These are phyloP conservation scores for Stropharia rugosoannulata DNA, from an alignment of 768 basidiomycete genomes.

Conservation along the genomic window DNA sequence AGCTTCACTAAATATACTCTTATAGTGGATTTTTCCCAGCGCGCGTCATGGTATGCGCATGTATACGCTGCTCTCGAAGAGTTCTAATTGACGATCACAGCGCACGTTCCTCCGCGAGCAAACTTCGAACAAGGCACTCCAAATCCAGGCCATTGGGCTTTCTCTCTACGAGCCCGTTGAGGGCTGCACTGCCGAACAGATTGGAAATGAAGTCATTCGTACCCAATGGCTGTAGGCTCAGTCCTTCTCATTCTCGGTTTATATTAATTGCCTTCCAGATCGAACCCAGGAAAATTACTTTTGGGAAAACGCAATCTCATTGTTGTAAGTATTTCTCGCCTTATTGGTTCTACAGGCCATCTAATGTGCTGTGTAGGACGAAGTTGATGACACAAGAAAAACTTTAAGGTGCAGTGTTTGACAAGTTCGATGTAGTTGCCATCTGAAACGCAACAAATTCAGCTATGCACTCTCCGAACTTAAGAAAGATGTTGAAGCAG, in stretches of 20 bases:
- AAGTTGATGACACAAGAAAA: constrained; percentile 86
- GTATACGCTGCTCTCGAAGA: not conserved
- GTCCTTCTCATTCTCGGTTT: not conserved
- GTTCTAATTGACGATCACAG: constrained; percentile 31
- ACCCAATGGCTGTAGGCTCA: constrained; percentile 91
- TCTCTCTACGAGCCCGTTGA: constrained; percentile 92
- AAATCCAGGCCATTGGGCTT: constrained; percentile 95
- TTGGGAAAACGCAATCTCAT: constrained; percentile 83
- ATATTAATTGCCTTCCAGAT: constrained; percentile 24
- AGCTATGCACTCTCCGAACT: constrained; percentile 93
- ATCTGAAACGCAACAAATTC: constrained; percentile 1
- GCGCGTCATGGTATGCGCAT: constrained; percentile 66
- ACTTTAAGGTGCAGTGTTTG: constrained; percentile 66
- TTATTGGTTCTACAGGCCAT: not conserved
- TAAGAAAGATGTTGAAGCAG: constrained; percentile 80
- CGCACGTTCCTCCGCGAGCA: constrained; percentile 82
- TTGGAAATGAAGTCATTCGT: constrained; percentile 83
- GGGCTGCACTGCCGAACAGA: constrained; percentile 67
- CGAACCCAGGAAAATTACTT: constrained; percentile 64
- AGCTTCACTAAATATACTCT: constrained; percentile 9
- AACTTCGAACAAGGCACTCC: constrained; percentile 72
- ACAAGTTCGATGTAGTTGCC: no score
- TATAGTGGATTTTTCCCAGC: constrained; percentile 93
- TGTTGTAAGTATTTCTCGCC: constrained; percentile 51
- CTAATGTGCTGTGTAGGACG: constrained; percentile 51